Evolutionary conservation across 441 rosid species (phyloP), one percentile per base, ranked within the genome.

Genomic region (Populus hybrid): DNA sequence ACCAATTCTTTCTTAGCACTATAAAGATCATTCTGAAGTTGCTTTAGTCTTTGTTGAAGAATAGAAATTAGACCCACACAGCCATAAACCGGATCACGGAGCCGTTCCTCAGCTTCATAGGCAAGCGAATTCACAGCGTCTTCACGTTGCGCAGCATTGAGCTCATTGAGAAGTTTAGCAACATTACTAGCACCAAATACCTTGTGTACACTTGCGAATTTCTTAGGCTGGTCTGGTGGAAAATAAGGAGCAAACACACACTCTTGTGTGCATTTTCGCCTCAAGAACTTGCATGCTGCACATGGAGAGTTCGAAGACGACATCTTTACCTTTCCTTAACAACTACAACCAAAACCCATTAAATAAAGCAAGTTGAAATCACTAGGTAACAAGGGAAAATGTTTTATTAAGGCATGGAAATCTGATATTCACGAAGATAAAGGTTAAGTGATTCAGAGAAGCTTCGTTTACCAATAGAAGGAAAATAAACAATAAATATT

Each of bases 241-340:
- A 94, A 94, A 77, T 94, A 90, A 3, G 98, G 97, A 16, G 98
- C 98, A 66, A 94, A 92, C 21, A 90, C 93, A 81, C 98, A 94
- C 74, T 94, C 97, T 67, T 88, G 92, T 2, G 92, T 90, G 79
- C 98, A 94, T 83, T 92, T 94, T 72, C 92, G 88, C 72, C 98
- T 81, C 14, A 86, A 85, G 70, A 86, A 87, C 76, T 92, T 92
- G 87, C 98, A 94, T 65, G 94, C 96, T 3, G 97, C 98, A 20
- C 98, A 94, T 11, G 98, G 97, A 40, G 98, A 91, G 80, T 85
- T 92, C 14, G 96, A 86, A 20, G 97, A 86, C 32, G 98, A 90
- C 95, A 91, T 91, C 63, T 70, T 38, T 70, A 8, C 75, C 2
- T 53, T 35, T 75, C 21, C 23, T 8, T 14, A 50, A n/a, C 42